Conservation (phyloP, 257 asterid genomes). For the Parsonsia alboflavescens region DNA sequence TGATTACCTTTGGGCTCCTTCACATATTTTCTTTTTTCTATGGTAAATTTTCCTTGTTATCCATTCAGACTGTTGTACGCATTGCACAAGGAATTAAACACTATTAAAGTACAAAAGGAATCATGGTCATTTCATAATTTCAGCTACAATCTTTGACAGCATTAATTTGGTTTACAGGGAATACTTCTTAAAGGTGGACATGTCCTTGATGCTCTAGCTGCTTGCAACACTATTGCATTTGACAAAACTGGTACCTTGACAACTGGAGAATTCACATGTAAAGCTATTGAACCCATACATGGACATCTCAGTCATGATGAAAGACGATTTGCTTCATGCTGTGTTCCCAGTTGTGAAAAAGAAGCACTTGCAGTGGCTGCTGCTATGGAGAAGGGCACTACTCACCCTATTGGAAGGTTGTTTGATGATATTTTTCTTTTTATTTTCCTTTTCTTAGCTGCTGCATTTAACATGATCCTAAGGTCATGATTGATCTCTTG, state of each 20-base stretch:
- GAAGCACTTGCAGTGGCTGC: constrained; percentile 99
- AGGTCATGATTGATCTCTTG: background rate
- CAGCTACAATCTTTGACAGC: background rate
- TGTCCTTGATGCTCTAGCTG: constrained; percentile 92
- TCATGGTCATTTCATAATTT: background rate
- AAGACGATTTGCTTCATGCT: constrained; percentile 53
- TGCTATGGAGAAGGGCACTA: constrained; percentile 98
- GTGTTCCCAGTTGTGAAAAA: constrained; percentile 91
- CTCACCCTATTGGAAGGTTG: constrained; percentile 99
- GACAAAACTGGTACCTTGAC: constrained; percentile 99
- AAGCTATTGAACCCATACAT: constrained; percentile 98
- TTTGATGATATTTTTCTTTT: background rate
- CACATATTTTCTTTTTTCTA: background rate
- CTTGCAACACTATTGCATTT: constrained; percentile 90
- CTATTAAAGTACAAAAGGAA: background rate
- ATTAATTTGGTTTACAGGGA: constrained; percentile 49
- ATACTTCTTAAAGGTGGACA: constrained; percentile 94
- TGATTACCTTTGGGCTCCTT: background rate
- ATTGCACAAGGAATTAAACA: background rate
- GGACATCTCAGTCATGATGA: constrained; percentile 53
- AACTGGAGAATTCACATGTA: constrained; percentile 93
- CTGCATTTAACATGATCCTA: background rate
- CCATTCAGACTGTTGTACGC: background rate
- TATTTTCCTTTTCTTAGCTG: background rate
- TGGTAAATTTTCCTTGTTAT: background rate